Percentiles rank a stretch among this genome's conserved stretches.
These are phyloP conservation scores for Phaeosphaeriaceae sp. DNA, from an alignment of 2,329 filamentous ascomycete species.

Conservation along the genomic window DNA sequence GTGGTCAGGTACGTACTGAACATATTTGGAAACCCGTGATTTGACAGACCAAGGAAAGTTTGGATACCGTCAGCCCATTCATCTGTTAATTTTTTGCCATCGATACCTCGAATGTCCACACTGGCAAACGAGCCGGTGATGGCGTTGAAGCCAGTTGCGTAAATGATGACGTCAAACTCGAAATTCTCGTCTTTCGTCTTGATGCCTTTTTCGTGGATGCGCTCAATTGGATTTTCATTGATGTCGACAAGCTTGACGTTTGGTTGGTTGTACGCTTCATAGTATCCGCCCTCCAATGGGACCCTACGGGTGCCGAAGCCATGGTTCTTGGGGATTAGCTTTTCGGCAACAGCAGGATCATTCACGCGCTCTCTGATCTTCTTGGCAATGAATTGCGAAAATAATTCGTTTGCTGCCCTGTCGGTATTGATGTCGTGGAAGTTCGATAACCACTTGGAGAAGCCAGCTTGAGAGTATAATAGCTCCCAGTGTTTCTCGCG, in stretches of 20 bases:
- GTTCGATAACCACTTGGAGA: constrained; percentile 24
- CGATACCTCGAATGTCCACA: constrained; percentile 27
- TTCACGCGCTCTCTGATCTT: constrained; percentile 47
- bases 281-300: constrained; percentile 53
- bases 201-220: constrained; percentile 49
- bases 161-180: constrained; percentile 50
- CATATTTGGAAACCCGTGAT: constrained; percentile 40
- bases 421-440: constrained; percentile 30
- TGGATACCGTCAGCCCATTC: constrained; percentile 28
- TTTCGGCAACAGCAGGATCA: constrained; percentile 54
- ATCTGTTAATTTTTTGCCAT: constrained; percentile 18
- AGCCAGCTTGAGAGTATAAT: constrained; percentile 26
- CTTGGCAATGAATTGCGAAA: constrained; percentile 36
- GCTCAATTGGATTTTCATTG: constrained; percentile 45
- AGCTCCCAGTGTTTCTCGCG: constrained; percentile 26
- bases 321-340: constrained; percentile 52
- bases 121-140: constrained; percentile 38
- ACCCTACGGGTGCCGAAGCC: constrained; percentile 52
- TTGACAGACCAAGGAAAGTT: constrained; percentile 38
- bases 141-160: constrained; percentile 55
- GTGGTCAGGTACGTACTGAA: constrained; percentile 17
- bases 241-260: constrained; percentile 51
- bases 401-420: constrained; percentile 32
- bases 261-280: constrained; percentile 50
- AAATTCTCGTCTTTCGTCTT: constrained; percentile 44